Percentiles rank a stretch among this genome's conserved stretches.
Conservation (phyloP, 129 eudicot genomes). For the Helianthus tuberosus region DNA sequence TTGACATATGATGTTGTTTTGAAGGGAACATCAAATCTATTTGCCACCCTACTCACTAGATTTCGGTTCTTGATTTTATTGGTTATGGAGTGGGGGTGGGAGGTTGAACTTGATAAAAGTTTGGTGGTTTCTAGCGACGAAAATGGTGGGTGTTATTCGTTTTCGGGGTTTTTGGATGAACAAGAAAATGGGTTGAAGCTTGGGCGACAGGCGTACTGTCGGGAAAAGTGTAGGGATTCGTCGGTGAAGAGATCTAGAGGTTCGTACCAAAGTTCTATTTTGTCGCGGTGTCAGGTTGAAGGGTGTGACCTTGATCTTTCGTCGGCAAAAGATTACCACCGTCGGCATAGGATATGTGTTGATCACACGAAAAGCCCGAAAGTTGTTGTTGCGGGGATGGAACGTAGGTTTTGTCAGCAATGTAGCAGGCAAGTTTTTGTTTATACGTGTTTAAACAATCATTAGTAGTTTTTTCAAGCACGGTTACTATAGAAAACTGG, state of each 20-base stretch:
- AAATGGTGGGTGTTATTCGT: constrained; percentile 3
- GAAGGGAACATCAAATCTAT: constrained; percentile 27
- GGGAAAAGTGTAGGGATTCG: constrained; percentile 8
- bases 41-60: constrained; percentile 14
- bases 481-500: no score
- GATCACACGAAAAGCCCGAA: constrained; percentile 59
- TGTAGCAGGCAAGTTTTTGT: constrained; percentile 56
- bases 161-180: constrained; percentile 11
- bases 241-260: constrained; percentile 33
- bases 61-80: constrained; percentile 11
- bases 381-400: constrained; percentile 58
- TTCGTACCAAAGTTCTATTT: constrained; percentile 30
- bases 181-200: constrained; percentile 34
- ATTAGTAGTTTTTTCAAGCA: no score
- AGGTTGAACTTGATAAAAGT: constrained; percentile 2
- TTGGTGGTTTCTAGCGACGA: not conserved
- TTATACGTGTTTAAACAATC: no score
- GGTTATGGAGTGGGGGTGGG: constrained; percentile 18
- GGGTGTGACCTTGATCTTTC: constrained; percentile 58
- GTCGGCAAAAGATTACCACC: constrained; percentile 61
- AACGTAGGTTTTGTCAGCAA: constrained; percentile 71
- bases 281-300: constrained; percentile 60
- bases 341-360: constrained; percentile 54
- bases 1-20: constrained; percentile 9
- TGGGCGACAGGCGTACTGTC: constrained; percentile 23